These are phyloP conservation scores for Pleurotus giganteus DNA, from an alignment of 768 basidiomycete species.

Conservation along the genomic window DNA sequence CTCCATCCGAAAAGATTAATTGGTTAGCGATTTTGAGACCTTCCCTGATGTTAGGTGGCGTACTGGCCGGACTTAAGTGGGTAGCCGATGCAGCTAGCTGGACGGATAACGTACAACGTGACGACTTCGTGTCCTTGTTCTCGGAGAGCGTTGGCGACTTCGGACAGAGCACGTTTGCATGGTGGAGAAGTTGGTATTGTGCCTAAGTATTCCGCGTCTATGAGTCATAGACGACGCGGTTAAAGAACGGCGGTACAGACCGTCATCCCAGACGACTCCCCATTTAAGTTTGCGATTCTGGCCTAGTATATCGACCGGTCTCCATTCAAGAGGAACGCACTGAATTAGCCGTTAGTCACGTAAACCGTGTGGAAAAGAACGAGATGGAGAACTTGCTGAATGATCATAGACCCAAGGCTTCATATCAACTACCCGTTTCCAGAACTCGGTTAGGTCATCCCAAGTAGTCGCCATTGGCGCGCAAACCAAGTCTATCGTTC, in stretches of 20 bases:
- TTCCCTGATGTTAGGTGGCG: constrained; percentile 47
- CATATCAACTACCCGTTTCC: constrained; percentile 57
- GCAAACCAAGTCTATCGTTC: constrained; percentile 50
- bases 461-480: constrained; percentile 64
- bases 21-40: constrained; percentile 54
- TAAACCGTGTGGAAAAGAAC: constrained; percentile 16
- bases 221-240: background rate
- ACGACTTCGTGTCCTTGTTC: constrained; percentile 64
- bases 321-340: constrained; percentile 53
- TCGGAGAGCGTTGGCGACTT: constrained; percentile 49
- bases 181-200: constrained; percentile 62
- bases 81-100: background rate
- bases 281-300: constrained; percentile 48
- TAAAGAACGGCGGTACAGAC: constrained; percentile 28
- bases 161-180: constrained; percentile 53
- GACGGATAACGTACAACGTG: constrained; percentile 44
- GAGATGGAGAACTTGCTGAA: constrained; percentile 31
- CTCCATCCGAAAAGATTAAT: constrained; percentile 55
- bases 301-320: constrained; percentile 41
- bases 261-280: constrained; percentile 52
- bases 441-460: constrained; percentile 63
- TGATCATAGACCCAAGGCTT: constrained; percentile 71
- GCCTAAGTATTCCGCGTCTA: constrained; percentile 32
- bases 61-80: constrained; percentile 16
- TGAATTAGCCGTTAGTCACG: constrained; percentile 26